A percentile compares a stretch with the other conserved stretches of the same genome.
phyloP scores from a whole-genome alignment of 179 eudicot genomes.

The Gypsophila paniculata region DNA sequence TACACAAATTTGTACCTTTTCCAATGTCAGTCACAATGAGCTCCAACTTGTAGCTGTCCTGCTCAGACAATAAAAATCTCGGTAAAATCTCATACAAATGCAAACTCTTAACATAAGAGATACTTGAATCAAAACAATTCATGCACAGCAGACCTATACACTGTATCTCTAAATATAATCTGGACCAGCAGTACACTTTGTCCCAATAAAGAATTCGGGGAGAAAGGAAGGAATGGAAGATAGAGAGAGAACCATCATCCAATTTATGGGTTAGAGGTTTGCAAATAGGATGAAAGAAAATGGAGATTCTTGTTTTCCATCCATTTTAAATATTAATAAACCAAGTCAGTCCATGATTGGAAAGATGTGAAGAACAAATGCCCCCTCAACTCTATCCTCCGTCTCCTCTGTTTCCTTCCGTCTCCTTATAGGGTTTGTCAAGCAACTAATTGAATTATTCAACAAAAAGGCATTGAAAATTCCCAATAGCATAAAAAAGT shows the following conservation, averaged over 20 bases:
- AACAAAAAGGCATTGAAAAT: background rate
- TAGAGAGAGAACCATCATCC: background rate
- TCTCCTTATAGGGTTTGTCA: background rate
- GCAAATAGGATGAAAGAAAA: background rate
- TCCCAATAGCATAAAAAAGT: background rate
- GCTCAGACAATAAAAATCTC: slow-evolving; percentile 22
- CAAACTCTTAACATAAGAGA: background rate
- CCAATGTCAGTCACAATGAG: slow-evolving; percentile 67
- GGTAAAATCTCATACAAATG: background rate
- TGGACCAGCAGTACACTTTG: too few relatives aligned
- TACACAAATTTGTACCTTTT: slow-evolving; percentile 44
- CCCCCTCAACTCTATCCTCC: background rate
- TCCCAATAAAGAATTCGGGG: background rate
- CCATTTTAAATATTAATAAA: background rate
- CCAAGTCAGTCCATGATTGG: background rate
- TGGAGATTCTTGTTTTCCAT: background rate
- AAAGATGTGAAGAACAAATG: background rate
- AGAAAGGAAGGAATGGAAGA: background rate
- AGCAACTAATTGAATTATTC: background rate
- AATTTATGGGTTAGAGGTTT: background rate
- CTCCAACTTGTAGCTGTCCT: slow-evolving; percentile 72
- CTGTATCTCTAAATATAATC: slow-evolving; percentile 1
- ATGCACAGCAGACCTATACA: background rate
- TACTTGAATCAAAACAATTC: slow-evolving; percentile 1
- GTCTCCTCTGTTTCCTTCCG: background rate